phyloP scores from a whole-genome alignment of 345 rosid species.

The Aquilaria yunnanensis region DNA sequence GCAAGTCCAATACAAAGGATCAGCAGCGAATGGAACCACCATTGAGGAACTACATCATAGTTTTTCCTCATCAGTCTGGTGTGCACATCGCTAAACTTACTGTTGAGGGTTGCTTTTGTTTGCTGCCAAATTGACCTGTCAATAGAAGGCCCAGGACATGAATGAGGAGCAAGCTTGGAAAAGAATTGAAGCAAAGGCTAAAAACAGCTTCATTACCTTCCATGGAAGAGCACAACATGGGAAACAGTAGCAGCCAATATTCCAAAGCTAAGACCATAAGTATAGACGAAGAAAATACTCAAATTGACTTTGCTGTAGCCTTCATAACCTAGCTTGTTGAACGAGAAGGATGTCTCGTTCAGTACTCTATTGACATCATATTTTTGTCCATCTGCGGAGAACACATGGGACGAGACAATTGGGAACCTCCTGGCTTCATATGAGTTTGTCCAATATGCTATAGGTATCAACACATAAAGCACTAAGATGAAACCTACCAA shows the following conservation, averaged over 20 bases:
- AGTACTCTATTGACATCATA: slow-evolving; percentile 29
- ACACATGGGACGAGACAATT: slow-evolving; percentile 32
- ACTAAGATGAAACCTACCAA: slow-evolving; percentile 20
- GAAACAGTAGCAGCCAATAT: slow-evolving; percentile 28
- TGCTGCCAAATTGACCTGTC: slow-evolving; percentile 39
- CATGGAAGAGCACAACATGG: slow-evolving; percentile 37
- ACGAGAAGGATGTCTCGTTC: slow-evolving; percentile 23
- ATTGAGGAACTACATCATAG: slow-evolving; percentile 36
- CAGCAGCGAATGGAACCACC: slow-evolving; percentile 39
- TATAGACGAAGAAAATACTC: slow-evolving; percentile 23
- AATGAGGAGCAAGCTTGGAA: too few species aligned
- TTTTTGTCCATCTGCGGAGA: slow-evolving; percentile 19
- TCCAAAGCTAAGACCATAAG: slow-evolving; percentile 37
- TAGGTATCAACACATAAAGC: slow-evolving; percentile 22
- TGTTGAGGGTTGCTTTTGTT: slow-evolving; percentile 23
- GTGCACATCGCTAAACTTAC: slow-evolving; percentile 50
- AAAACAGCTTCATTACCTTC: slow-evolving; percentile 19
- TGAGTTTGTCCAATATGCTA: slow-evolving; percentile 31
- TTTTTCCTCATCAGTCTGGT: slow-evolving; percentile 68
- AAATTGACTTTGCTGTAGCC: slow-evolving; percentile 36
- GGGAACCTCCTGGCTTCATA: slow-evolving; percentile 45
- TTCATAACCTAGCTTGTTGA: slow-evolving; percentile 27
- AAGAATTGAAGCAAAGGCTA: not conserved
- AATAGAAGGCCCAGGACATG: too few species aligned
- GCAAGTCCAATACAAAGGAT: slow-evolving; percentile 25